Conservation (phyloP, 129 eudicot genomes). For the Escallonia rubra region DNA sequence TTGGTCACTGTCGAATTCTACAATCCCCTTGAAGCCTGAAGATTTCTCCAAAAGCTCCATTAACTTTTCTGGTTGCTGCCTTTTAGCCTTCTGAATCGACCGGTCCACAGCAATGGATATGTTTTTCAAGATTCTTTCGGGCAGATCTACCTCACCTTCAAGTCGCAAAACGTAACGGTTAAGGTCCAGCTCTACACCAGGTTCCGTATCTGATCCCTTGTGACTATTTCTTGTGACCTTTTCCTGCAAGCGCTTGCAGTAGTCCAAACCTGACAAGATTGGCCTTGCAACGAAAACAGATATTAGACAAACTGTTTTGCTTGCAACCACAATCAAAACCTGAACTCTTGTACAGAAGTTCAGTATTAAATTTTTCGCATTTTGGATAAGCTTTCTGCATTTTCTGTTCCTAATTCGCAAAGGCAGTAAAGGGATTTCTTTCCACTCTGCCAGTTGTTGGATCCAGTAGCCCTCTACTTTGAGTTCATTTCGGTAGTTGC, state of each 20-base stretch:
- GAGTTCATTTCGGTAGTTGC: conserved; percentile 18
- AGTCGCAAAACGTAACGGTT: conserved; percentile 60
- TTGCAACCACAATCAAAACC: conserved; percentile 23
- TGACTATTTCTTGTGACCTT: conserved; percentile 11
- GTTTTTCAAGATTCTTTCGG: conserved; percentile 38
- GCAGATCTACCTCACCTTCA: conserved; percentile 66
- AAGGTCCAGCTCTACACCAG: conserved; percentile 7
- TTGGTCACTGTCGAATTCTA: conserved; percentile 40
- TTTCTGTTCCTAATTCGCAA: conserved; percentile 12
- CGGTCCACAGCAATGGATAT: conserved; percentile 37
- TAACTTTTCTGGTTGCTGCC: conserved; percentile 48
- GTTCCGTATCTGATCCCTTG: background rate
- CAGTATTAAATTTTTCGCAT: conserved; percentile 20
- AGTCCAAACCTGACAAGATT: conserved; percentile 8
- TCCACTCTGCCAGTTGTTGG: conserved; percentile 35
- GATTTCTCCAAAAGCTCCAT: conserved; percentile 35
- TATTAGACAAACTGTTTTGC: conserved; percentile 35
- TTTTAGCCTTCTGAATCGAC: conserved; percentile 48
- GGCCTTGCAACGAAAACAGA: conserved; percentile 20
- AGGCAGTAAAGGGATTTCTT: conserved; percentile 29
- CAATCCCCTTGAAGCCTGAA: conserved; percentile 33
- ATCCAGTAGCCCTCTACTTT: conserved; percentile 53
- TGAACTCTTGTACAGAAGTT: conserved; percentile 29
- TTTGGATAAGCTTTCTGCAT: conserved; percentile 34
- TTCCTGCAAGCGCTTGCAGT: background rate